These are phyloP conservation scores for Boletus semigastroideus DNA, from an alignment of 1,284 basidiomycete genomes.

Conservation along the genomic window DNA sequence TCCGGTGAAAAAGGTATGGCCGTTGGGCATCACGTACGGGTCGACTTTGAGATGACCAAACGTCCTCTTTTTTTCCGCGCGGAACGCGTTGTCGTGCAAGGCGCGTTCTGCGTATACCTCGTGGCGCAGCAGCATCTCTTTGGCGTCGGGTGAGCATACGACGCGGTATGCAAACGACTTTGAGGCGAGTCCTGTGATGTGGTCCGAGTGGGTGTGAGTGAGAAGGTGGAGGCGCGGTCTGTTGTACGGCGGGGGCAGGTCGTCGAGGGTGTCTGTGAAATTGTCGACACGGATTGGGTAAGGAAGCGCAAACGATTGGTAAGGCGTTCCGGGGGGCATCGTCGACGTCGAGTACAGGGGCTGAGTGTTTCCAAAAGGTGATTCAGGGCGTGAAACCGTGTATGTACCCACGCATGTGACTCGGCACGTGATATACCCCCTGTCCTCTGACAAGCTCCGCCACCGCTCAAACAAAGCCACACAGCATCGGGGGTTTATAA, in stretches of 20 bases:
- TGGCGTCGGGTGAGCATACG: constrained; percentile 77
- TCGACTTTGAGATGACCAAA: constrained; percentile 67
- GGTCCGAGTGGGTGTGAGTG: constrained; percentile 84
- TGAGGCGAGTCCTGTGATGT: constrained; percentile 66
- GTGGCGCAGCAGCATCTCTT: constrained; percentile 76
- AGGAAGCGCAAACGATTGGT: constrained; percentile 60
- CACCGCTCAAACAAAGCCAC: too few relatives aligned
- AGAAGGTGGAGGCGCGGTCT: constrained; percentile 70
- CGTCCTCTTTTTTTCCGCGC: constrained; percentile 57
- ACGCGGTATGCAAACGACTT: constrained; percentile 68
- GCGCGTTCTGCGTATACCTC: constrained; percentile 69
- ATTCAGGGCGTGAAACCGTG: not conserved
- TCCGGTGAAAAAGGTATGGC: constrained; percentile 45
- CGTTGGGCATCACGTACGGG: constrained; percentile 47
- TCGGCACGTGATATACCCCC: not conserved
- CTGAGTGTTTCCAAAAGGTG: not conserved
- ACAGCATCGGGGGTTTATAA: too few relatives aligned
- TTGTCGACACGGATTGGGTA: constrained; percentile 82
- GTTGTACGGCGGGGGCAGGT: constrained; percentile 34
- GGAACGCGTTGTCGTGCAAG: constrained; percentile 47
- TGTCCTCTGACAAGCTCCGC: not conserved
- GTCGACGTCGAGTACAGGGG: constrained; percentile 15
- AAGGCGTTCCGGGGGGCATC: constrained; percentile 74
- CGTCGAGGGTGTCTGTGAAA: constrained; percentile 49
- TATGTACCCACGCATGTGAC: not conserved